These are phyloP conservation scores for Plasmodium cynomolgi DNA, from an alignment of 169 alveolate species.

Conservation along the genomic window DNA sequence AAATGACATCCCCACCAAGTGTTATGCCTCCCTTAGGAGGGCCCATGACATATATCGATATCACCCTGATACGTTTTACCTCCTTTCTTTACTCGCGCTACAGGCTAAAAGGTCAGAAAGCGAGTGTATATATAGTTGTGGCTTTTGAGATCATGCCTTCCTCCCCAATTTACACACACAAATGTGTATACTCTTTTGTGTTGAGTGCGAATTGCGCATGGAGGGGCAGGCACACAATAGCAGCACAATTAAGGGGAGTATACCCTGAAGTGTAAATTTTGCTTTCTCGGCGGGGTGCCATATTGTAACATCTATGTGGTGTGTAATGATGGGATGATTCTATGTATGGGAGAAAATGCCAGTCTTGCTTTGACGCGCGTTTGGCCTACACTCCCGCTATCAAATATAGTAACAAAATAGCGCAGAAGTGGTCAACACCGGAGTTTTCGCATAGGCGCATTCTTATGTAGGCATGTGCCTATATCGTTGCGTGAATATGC, in stretches of 20 bases:
- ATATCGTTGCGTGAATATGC: background rate
- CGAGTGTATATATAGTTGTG: background rate
- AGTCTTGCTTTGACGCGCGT: background rate
- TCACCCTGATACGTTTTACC: slow-evolving; percentile 56
- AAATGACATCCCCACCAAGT: slow-evolving; percentile 29
- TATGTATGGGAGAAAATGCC: background rate
- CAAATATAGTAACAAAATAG: background rate
- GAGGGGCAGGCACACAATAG: background rate
- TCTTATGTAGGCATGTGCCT: background rate
- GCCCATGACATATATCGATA: slow-evolving; percentile 41
- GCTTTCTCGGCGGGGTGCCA: background rate
- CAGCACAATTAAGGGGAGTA: background rate
- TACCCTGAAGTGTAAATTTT: background rate
- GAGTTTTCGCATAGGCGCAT: background rate
- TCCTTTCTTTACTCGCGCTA: slow-evolving; percentile 52
- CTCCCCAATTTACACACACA: background rate
- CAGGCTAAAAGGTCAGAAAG: slow-evolving; percentile 5
- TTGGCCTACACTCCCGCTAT: background rate
- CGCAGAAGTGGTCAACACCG: background rate
- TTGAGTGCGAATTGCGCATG: background rate
- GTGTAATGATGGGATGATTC: background rate
- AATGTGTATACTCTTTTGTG: background rate
- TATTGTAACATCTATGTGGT: background rate
- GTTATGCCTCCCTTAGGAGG: slow-evolving; percentile 21
- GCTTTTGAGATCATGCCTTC: background rate